Conservation (phyloP, 2,329 filamentous ascomycete species). For the Hypomyces perniciosus region DNA sequence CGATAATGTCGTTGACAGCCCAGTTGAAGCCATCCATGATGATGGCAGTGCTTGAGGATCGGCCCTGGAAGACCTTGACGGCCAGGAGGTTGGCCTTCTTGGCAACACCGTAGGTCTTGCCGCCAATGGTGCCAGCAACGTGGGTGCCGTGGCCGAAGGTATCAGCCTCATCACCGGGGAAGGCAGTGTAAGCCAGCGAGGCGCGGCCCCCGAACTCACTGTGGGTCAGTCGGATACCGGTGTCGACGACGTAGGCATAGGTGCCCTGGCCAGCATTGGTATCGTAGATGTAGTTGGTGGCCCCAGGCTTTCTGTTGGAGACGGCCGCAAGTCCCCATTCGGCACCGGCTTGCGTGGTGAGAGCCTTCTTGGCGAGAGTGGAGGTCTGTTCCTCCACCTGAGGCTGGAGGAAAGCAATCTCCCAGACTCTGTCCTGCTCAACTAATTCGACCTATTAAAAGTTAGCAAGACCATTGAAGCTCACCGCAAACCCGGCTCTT, state of each 20-base stretch:
- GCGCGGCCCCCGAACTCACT: slow-evolving; percentile 48
- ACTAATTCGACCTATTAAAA: slow-evolving; percentile 23
- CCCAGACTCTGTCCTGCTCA: slow-evolving; percentile 26
- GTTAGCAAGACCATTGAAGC: background rate
- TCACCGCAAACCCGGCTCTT: background rate
- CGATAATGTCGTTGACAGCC: slow-evolving; percentile 39
- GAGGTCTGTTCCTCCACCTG: slow-evolving; percentile 10
- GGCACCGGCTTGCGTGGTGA: slow-evolving; percentile 25
- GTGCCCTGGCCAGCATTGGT: slow-evolving; percentile 42
- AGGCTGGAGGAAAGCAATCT: slow-evolving; percentile 19
- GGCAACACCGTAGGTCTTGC: slow-evolving; percentile 33
- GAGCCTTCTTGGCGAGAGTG: slow-evolving; percentile 19
- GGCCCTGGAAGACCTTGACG: slow-evolving; percentile 40
- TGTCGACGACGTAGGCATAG: slow-evolving; percentile 58
- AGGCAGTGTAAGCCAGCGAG: slow-evolving; percentile 22
- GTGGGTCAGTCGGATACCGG: slow-evolving; percentile 52
- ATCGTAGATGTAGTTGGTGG: slow-evolving; percentile 43
- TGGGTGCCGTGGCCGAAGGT: slow-evolving; percentile 39
- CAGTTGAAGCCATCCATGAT: slow-evolving; percentile 33
- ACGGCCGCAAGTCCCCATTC: slow-evolving; percentile 30
- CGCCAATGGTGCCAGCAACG: slow-evolving; percentile 31
- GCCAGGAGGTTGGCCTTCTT: slow-evolving; percentile 39
- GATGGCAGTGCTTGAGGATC: slow-evolving; percentile 22
- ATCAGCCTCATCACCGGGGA: slow-evolving; percentile 22
- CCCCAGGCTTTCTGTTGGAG: slow-evolving; percentile 24